Conservation (phyloP, 495 filamentous ascomycete species). For the Neurospora sp. region DNA sequence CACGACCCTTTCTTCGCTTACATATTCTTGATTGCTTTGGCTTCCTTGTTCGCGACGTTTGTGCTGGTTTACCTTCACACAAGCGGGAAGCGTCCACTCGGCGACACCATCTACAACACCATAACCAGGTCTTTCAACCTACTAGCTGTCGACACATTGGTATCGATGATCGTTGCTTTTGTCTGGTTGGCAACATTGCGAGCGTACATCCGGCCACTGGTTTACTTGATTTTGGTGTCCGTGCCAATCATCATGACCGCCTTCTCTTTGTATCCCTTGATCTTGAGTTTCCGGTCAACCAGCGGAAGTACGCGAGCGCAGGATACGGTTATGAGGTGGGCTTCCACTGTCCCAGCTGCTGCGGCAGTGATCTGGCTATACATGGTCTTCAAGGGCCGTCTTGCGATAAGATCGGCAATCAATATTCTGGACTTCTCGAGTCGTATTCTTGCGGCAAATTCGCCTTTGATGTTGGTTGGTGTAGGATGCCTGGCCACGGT, state of each 20-base stretch:
- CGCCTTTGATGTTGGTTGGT: conserved; percentile 72
- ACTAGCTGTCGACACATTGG: conserved; percentile 78
- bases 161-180: conserved; percentile 78
- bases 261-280: conserved; percentile 83
- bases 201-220: conserved; percentile 72
- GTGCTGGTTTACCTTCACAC: conserved; percentile 86
- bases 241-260: conserved; percentile 79
- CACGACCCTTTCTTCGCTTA: conserved; percentile 92
- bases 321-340: conserved; percentile 83
- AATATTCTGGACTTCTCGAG: conserved; percentile 85
- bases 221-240: conserved; percentile 66
- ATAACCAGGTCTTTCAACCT: conserved; percentile 80
- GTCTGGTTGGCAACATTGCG: conserved; percentile 84
- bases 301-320: conserved; percentile 64
- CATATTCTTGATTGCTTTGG: conserved; percentile 75
- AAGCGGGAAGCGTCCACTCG: conserved; percentile 44
- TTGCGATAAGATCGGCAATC: conserved; percentile 68
- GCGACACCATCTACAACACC: conserved; percentile 90
- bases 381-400: conserved; percentile 66
- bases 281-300: conserved; percentile 73
- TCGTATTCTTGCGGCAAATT: conserved; percentile 75
- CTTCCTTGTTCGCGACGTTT: conserved; percentile 74
- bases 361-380: conserved; percentile 73
- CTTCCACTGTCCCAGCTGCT: conserved; percentile 64
- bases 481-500: conserved; percentile 66